phyloP scores from a whole-genome alignment of 1,139 yeast species.

The Hyphopichia burtonii region DNA sequence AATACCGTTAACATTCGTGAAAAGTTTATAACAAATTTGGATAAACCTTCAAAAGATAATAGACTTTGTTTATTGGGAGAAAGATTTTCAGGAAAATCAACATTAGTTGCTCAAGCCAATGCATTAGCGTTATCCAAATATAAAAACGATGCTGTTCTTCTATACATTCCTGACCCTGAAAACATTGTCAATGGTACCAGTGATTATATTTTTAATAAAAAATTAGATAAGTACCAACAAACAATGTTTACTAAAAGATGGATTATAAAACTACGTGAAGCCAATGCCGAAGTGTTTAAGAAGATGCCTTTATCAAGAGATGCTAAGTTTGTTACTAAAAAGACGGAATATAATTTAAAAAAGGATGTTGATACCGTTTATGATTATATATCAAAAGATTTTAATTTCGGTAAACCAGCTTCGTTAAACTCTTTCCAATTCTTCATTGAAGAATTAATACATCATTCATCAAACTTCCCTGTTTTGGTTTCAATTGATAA shows the following conservation, averaged over 20 bases:
- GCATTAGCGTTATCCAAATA: constrained; percentile 49
- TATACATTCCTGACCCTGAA: constrained; percentile 68
- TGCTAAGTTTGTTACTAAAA: constrained; percentile 31
- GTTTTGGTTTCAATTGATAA: constrained; percentile 75
- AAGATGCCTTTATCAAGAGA: constrained; percentile 51
- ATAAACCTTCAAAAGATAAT: constrained; percentile 36
- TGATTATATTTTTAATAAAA: constrained; percentile 61
- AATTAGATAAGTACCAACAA: constrained; percentile 58
- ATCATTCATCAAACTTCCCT: constrained; percentile 48
- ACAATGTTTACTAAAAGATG: constrained; percentile 75
- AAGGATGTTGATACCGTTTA: constrained; percentile 44
- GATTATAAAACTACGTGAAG: constrained; percentile 54
- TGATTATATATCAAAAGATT: constrained; percentile 36
- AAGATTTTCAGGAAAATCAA: constrained; percentile 79
- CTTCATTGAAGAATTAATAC: constrained; percentile 53
- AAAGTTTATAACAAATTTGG: constrained; percentile 26
- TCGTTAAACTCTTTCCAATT: constrained; percentile 47
- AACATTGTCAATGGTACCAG: constrained; percentile 67
- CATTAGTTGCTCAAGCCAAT: constrained; percentile 69
- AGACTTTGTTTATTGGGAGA: constrained; percentile 65
- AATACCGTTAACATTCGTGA: constrained; percentile 28
- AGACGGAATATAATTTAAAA: constrained; percentile 33
- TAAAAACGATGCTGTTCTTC: constrained; percentile 49
- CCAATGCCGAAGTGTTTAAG: constrained; percentile 53
- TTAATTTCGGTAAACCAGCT: constrained; percentile 39